phyloP scores from a whole-genome alignment of 148 eudicot genomes.

The Spergularia bocconei region DNA sequence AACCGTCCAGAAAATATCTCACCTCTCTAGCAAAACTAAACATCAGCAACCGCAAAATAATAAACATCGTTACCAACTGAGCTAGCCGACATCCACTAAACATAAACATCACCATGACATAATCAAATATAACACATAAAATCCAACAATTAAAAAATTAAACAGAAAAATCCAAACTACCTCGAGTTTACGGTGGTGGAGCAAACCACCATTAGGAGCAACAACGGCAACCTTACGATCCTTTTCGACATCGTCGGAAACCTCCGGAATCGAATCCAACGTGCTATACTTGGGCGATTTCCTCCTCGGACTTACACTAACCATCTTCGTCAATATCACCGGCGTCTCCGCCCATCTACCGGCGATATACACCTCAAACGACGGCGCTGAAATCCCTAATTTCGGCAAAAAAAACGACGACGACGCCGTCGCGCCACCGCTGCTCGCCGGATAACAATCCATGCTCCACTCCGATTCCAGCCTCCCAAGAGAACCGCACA shows the following conservation, averaged over 20 bases:
- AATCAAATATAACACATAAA: neutral
- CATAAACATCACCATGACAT: too few relatives aligned
- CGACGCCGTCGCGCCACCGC: slow-evolving; percentile 34
- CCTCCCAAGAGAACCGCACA: slow-evolving; percentile 75
- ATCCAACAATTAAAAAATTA: neutral
- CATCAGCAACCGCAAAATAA: too few relatives aligned
- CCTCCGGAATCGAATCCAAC: slow-evolving; percentile 74
- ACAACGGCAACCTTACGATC: slow-evolving; percentile 26
- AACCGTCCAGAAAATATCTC: too few relatives aligned
- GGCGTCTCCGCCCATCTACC: slow-evolving; percentile 75
- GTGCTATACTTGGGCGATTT: slow-evolving; percentile 36
- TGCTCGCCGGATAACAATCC: slow-evolving; percentile 54
- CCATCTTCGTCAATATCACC: slow-evolving; percentile 71
- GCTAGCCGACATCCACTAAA: neutral
- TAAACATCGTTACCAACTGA: neutral
- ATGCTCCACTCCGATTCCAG: slow-evolving; percentile 62
- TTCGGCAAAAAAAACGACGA: slow-evolving; percentile 62
- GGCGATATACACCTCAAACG: slow-evolving; percentile 84
- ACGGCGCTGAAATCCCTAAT: slow-evolving; percentile 53
- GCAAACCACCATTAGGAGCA: slow-evolving; percentile 24
- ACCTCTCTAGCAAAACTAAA: too few relatives aligned
- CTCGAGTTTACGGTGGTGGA: slow-evolving; percentile 50
- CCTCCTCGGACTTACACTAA: slow-evolving; percentile 61
- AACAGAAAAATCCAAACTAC: slow-evolving; percentile 27
- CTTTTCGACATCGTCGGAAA: slow-evolving; percentile 67